phyloP scores from a whole-genome alignment of 2,329 filamentous ascomycete genomes.

The Alternaria infectoria region DNA sequence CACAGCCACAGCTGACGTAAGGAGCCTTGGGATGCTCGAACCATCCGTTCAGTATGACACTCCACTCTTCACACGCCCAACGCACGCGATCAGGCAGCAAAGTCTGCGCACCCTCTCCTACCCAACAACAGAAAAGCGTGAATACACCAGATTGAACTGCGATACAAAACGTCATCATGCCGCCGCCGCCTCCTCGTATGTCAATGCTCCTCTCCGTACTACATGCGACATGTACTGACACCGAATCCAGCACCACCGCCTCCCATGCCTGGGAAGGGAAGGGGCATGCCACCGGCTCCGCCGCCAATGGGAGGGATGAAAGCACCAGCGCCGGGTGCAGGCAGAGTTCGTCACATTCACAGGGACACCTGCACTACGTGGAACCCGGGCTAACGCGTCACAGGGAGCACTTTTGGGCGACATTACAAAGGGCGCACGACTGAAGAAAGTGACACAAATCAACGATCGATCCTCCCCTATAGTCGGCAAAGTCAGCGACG shows the following conservation, averaged over 20 bases:
- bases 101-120: slow-evolving; percentile 4
- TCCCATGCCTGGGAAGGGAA: slow-evolving; percentile 46
- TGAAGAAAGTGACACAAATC: slow-evolving; percentile 82
- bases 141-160: not conserved
- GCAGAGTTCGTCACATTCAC: slow-evolving; percentile 38
- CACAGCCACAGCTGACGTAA: not conserved
- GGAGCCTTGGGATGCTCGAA: slow-evolving; percentile 9
- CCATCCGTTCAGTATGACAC: slow-evolving; percentile 19
- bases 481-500: slow-evolving; percentile 63
- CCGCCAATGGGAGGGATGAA: slow-evolving; percentile 46
- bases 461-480: slow-evolving; percentile 90
- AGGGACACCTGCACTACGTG: not conserved
- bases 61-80: slow-evolving; percentile 22
- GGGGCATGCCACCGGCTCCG: slow-evolving; percentile 45
- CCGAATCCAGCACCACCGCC: slow-evolving; percentile 32
- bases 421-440: slow-evolving; percentile 77
- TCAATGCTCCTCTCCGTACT: not conserved
- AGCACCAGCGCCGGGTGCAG: slow-evolving; percentile 40
- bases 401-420: slow-evolving; percentile 87
- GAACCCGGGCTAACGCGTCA: slow-evolving; percentile 33
- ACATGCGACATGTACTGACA: slow-evolving; percentile 20
- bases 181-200: slow-evolving; percentile 40
- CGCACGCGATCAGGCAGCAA: slow-evolving; percentile 25
- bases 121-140: not conserved
- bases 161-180: slow-evolving; percentile 4